Base-by-base conservation (phyloP, 306 rosid genomes). In the Medicago ruthenica region DNA sequence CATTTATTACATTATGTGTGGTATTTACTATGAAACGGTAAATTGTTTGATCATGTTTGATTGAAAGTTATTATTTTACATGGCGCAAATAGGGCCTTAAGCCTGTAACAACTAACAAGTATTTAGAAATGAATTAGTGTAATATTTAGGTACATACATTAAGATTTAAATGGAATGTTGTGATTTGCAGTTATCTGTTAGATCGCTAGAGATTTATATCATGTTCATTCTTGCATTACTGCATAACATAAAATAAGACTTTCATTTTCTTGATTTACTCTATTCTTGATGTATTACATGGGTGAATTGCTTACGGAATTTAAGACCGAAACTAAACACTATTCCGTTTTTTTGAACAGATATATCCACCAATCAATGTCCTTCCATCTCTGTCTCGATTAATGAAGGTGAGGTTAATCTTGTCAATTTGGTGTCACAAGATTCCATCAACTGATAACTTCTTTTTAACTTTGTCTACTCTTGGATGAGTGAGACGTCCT, bases 311-410 rank as follows among this genome's bases (percentile, higher is more conserved):
- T 39, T 75, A 42, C 44, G 18, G 21, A 78, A 78, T 39, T 67
- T 81, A 82, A 2, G 40, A 44, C 45, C 0, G 82, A 73, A 79
- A 50, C 71, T 87, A 34, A 79, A 42, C 37, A 27, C 71, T 48
- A 11, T 54, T 74, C 79, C 82, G 74, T 77, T 79, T 27, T 67
- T n/a, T 45, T 82, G 77, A 24, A 85, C 88, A 92, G 99, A 85
- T 96, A 79, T 89, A 92, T 76, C 99, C 99, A 42, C 99, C 99
- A 74, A 96, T 96, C 84, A 96, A 96, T 83, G 99, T 96, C 77
- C 96, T 96, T 67, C 99, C 99, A 21, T 96, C 98, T 37, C 84
- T 96, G 54, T 96, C 99, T 85, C 99, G 99, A 58, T 84, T 92
- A 81, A 96, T 96, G 99, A 96, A 96, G 97, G 99, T 96, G 76